Evolutionary conservation across 257 asterid genomes (phyloP), one percentile per base, ranked within the genome.

Genomic region (Fraxinus quadrangulata): DNA sequence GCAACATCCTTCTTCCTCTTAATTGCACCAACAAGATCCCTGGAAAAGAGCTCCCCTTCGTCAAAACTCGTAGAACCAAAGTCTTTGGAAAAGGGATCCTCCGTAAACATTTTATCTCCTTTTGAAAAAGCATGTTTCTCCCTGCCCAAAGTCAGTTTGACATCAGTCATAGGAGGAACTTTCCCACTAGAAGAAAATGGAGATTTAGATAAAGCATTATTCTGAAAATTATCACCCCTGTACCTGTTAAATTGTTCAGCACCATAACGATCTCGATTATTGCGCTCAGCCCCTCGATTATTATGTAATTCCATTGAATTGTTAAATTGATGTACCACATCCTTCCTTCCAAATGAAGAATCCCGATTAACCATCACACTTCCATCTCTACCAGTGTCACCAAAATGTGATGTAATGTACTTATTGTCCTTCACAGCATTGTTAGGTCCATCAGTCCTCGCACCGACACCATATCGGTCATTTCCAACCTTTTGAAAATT

Each of bases 1-100:
- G 83, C 87, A 75, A 86, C 84, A 75, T 96, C 97, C 71, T 90
- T 96, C 83, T 92, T 96, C 86, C 96, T 89, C 90, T 89, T 96
- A 71, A 93, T 86, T 67, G 92, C 92, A 80, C 97, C 98, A 68
- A 90, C 98, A 68, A 90, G 80, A 81, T 93, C 92, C 66, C 93
- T 92, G 21, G 97, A 84, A 80, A 93, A 90, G 80, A 88, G 84
- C 84, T 93, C 97, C 76, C 83, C 86, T 74, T 90, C 98, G 78
- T 91, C 99, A 86, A 90, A 91, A 66, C 87, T 90, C 14, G 87
- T 71, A 86, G 89, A 67, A 59, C 73, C 78, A 1, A 73, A 81
- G 77, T 90, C 89, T 67, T 85, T 86, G 74, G 51, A 45, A 80
- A 90, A 89, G 73, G 89, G 87, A 82, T 92, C 94, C 74, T 92